Evolutionary conservation across 2,329 filamentous ascomycete genomes (phyloP).

Genomic region (Alternaria metachromatica): DNA sequence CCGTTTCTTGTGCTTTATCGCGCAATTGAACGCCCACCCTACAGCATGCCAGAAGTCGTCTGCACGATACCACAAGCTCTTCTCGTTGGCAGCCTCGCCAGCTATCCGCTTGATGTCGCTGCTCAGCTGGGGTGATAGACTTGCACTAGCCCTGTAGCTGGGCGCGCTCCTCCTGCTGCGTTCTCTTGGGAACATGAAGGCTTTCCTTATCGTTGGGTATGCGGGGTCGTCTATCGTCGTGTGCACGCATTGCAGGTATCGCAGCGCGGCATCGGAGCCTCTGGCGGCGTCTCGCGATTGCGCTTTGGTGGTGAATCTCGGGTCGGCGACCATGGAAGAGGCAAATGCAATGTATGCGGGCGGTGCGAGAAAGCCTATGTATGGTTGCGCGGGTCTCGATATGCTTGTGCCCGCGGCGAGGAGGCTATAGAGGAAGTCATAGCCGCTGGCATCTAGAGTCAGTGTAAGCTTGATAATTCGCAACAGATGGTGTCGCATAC

Average conservation of each 20-base stretch:
- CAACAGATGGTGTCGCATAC: constrained; percentile 16
- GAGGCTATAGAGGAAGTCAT: constrained; percentile 43
- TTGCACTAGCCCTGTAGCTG: constrained; percentile 29
- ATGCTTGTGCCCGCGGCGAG: constrained; percentile 42
- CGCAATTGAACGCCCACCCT: constrained; percentile 95
- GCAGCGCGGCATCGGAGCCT: constrained; percentile 70
- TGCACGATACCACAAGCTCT: constrained; percentile 75
- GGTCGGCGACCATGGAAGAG: constrained; percentile 83
- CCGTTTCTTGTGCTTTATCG: constrained; percentile 70
- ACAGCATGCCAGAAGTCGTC: constrained; percentile 88
- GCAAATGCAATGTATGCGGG: constrained; percentile 77
- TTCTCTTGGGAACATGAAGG: constrained; percentile 69
- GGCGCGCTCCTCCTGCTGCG: constrained; percentile 31
- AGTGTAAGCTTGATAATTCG: not conserved
- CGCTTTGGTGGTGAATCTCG: constrained; percentile 76
- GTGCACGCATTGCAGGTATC: constrained; percentile 73
- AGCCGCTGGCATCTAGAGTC: constrained; percentile 40
- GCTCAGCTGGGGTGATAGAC: constrained; percentile 38
- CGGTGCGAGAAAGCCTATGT: constrained; percentile 69
- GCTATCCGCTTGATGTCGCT: constrained; percentile 48
- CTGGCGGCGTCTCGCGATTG: constrained; percentile 65
- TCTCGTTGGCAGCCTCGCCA: constrained; percentile 63
- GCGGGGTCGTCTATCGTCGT: constrained; percentile 70
- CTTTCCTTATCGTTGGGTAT: constrained; percentile 69
- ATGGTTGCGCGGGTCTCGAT: constrained; percentile 41